phyloP scores from a whole-genome alignment of 805 yeast species.

The Metschnikowia peoriensis region DNA sequence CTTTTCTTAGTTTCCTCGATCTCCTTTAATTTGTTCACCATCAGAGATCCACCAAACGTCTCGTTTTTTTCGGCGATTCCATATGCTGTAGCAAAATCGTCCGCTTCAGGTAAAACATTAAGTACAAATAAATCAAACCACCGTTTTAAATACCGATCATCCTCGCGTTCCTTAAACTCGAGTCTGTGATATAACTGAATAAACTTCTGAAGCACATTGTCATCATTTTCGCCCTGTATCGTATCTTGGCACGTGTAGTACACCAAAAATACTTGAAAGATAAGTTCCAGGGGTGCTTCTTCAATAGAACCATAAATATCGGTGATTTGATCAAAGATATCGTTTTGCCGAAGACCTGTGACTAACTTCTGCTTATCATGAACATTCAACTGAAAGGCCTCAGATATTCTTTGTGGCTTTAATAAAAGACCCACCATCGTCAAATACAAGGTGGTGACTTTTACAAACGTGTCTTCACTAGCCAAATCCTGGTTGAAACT shows the following conservation, averaged over 20 bases:
- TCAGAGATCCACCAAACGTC: conserved; percentile 10
- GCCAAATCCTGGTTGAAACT: conserved; percentile 25
- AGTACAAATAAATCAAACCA: conserved; percentile 34
- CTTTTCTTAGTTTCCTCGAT: conserved; percentile 10
- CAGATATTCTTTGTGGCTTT: conserved; percentile 5
- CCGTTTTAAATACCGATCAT: conserved; percentile 21
- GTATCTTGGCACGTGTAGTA: conserved; percentile 26
- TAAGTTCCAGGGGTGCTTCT: conserved; percentile 31
- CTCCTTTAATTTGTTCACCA: conserved; percentile 15
- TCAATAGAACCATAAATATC: conserved; percentile 21
- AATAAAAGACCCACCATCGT: conserved; percentile 32
- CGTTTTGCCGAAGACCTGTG: conserved; percentile 18
- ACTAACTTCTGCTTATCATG: conserved; percentile 13
- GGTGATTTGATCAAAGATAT: conserved; percentile 18
- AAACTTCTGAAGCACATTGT: conserved; percentile 13
- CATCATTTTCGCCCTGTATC: conserved; percentile 10
- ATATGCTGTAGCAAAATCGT: conserved; percentile 28
- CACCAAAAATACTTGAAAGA: conserved; percentile 32
- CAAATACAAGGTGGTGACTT: conserved; percentile 35
- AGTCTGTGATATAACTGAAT: conserved; percentile 13
- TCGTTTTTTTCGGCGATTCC: conserved; percentile 25
- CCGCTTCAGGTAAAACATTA: conserved; percentile 33
- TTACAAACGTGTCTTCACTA: conserved; percentile 29
- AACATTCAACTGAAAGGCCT: conserved; percentile 7
- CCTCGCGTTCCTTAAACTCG: conserved; percentile 5